Evolutionary conservation across 2,329 filamentous ascomycete genomes (phyloP), one percentile per base, ranked within the genome.

Genomic region (Fusarium abutilonis): DNA sequence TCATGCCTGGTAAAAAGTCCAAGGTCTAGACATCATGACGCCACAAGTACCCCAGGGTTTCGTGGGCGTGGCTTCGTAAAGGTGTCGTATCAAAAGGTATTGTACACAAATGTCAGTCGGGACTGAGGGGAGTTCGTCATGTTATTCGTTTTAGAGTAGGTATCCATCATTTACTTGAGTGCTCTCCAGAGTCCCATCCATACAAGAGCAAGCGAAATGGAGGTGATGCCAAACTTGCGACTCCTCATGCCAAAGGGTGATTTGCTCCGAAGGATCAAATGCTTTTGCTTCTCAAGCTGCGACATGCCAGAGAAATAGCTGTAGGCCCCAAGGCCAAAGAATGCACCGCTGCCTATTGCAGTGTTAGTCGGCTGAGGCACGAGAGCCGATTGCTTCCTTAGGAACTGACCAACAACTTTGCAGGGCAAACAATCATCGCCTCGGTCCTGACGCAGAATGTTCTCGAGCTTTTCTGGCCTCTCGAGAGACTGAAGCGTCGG

Each of bases 271-370:
- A 92, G 76, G 60, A 93, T 91, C 57, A 79, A 76, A n/a, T 82
- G 80, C 59, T 84, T 82, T 73, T 91, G 88, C 68, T 82, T 80
- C 68, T 87, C 83, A 28, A 95, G 84, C 74, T 93, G 90, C 46
- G 81, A 80, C 75, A 88, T 89, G 55, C 91, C 91, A 4, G 89
- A 90, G 60, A 87, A 80, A 77, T 93, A 93, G 75, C 87, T 93
- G 77, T 93, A 95, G 1, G 82, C 87, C 4, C 87, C 91, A 14
- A 94, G 84, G 1, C 89, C 89, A 52, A 92, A 80, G 63, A 95
- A 92, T 1, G 90, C 89, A 35, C 87, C 83, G 70, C 89, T 89
- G 40, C 91, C 91, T 93, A 67, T 52, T 19, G 34, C 26, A 32
- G 45, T 46, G 54, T 68, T 53, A 70, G 68, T 35, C 41, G 43